Percentiles rank a stretch among this genome's conserved stretches.
These are phyloP conservation scores for Eucalyptus camaldulensis DNA, from an alignment of 345 rosid species.

Conservation along the genomic window DNA sequence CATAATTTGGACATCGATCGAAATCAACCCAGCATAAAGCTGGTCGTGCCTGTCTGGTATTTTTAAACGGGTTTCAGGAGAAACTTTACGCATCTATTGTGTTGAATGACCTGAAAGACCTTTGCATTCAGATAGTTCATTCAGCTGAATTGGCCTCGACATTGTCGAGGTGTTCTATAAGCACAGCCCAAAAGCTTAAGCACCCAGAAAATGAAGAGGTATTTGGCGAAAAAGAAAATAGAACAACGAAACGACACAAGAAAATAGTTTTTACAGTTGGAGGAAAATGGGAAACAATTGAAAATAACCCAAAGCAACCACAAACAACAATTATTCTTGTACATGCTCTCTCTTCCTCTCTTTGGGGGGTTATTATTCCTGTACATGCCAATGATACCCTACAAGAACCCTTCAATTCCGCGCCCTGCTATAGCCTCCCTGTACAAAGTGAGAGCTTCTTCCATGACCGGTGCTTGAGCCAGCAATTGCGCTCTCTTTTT, in stretches of 20 bases:
- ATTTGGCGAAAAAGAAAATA: neutral
- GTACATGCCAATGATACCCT: neutral
- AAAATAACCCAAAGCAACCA: neutral
- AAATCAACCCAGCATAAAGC: neutral
- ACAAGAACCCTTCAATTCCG: conserved; percentile 76
- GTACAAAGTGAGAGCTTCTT: conserved; percentile 72
- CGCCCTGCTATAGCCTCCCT: conserved; percentile 52
- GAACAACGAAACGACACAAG: neutral
- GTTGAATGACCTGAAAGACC: neutral
- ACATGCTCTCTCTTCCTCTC: neutral
- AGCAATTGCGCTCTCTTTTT: conserved; percentile 66
- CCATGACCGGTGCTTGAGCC: conserved; percentile 80
- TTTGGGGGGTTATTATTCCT: neutral
- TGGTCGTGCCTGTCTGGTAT: neutral
- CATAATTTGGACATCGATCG: neutral
- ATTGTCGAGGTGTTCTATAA: neutral
- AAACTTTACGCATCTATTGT: neutral
- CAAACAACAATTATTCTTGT: neutral
- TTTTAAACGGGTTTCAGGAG: neutral
- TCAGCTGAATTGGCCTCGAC: neutral
- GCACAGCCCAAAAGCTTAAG: neutral
- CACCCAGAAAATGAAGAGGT: neutral
- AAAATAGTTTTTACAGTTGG: neutral
- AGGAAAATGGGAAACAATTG: neutral
- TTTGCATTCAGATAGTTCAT: neutral